Evolutionary conservation across 495 filamentous ascomycete genomes (phyloP).

Genomic region (Lophiostoma macrostomum): DNA sequence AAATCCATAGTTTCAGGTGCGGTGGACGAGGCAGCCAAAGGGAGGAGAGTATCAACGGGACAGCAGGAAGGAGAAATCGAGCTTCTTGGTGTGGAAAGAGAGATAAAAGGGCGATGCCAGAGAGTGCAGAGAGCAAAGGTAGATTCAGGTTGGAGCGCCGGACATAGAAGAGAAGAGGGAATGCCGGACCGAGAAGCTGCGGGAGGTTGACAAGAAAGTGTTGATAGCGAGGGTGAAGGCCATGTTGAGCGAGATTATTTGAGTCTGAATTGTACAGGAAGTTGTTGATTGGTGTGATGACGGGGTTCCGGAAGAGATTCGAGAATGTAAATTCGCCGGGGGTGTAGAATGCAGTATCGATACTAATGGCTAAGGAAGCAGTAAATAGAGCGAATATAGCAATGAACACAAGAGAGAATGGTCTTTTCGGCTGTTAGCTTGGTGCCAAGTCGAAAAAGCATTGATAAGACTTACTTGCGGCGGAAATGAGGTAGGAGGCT

Average conservation of each 20-base stretch:
- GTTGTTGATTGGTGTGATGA: slow-evolving; percentile 90
- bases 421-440: slow-evolving; percentile 49
- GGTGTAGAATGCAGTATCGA: slow-evolving; percentile 81
- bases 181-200: slow-evolving; percentile 85
- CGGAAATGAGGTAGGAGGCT: slow-evolving; percentile 79
- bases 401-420: slow-evolving; percentile 63
- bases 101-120: slow-evolving; percentile 75
- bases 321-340: slow-evolving; percentile 55
- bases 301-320: slow-evolving; percentile 52
- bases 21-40: slow-evolving; percentile 60
- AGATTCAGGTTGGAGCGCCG: slow-evolving; percentile 51
- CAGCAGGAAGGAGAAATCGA: slow-evolving; percentile 81
- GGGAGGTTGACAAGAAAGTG: slow-evolving; percentile 83
- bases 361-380: slow-evolving; percentile 65
- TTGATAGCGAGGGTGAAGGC: slow-evolving; percentile 87
- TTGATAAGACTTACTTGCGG: slow-evolving; percentile 59
- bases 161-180: slow-evolving; percentile 59
- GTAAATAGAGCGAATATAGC: slow-evolving; percentile 59
- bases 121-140: slow-evolving; percentile 72
- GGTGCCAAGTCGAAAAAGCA: background rate
- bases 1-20: slow-evolving; percentile 55
- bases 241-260: slow-evolving; percentile 81
- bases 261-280: slow-evolving; percentile 77
- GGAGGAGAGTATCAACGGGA: slow-evolving; percentile 86
- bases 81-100: slow-evolving; percentile 92